Percentiles rank a stretch among this genome's conserved stretches.
phyloP scores from a whole-genome alignment of 129 eudicot genomes.

The Helichrysum umbraculigerum region DNA sequence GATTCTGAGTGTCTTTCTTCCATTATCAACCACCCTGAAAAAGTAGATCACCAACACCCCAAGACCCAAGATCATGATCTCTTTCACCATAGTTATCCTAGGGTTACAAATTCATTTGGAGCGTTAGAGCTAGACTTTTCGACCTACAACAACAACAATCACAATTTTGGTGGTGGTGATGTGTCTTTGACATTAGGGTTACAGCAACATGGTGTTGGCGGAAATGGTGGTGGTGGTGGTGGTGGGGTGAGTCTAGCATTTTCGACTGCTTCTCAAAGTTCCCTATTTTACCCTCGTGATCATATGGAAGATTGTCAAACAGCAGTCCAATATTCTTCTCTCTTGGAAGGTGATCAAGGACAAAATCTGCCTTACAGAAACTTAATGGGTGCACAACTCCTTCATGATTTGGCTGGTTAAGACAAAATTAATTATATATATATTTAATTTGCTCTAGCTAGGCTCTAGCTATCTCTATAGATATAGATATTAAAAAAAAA shows the following conservation, averaged over 20 bases:
- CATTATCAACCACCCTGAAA: constrained; percentile 63
- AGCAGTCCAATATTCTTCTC: constrained; percentile 63
- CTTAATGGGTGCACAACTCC: constrained; percentile 97
- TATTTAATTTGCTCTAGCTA: constrained; percentile 24
- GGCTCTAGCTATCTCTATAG: background rate
- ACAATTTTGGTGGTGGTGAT: constrained; percentile 32
- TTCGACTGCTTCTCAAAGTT: constrained; percentile 58
- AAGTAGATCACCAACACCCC: constrained; percentile 29
- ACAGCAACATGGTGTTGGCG: constrained; percentile 65
- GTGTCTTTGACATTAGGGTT: constrained; percentile 91
- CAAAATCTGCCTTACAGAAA: constrained; percentile 86
- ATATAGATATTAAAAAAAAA: constrained; percentile 26
- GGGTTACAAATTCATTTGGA: constrained; percentile 56
- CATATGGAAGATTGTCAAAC: constrained; percentile 69
- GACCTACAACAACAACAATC: constrained; percentile 53
- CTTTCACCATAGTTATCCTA: constrained; percentile 39
- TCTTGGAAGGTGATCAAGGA: constrained; percentile 70
- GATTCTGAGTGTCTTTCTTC: constrained; percentile 83
- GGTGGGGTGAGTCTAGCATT: constrained; percentile 70
- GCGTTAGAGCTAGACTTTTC: constrained; percentile 72
- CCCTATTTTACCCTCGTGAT: constrained; percentile 72
- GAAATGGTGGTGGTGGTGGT: constrained; percentile 17
- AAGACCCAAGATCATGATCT: constrained; percentile 33
- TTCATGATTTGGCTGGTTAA: constrained; percentile 87
- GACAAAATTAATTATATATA: constrained; percentile 12